These are phyloP conservation scores for Magnolia sinica DNA, from an alignment of 164 flowering plant species.

Conservation along the genomic window DNA sequence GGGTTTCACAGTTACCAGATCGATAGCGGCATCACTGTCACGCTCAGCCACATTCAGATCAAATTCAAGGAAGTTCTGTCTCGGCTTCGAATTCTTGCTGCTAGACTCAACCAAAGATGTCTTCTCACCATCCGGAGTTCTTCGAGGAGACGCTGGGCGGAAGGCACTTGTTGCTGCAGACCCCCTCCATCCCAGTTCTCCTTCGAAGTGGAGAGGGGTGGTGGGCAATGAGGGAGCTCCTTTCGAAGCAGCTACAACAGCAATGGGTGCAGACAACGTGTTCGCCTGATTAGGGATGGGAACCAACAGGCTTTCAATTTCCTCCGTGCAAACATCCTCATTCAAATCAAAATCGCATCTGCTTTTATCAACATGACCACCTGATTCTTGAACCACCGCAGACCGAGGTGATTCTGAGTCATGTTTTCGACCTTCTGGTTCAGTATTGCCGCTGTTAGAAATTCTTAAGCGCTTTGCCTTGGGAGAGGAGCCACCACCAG, in stretches of 20 bases:
- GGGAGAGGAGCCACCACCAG: conserved; percentile 30
- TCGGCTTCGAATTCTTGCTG: conserved; percentile 20
- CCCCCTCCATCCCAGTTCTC: conserved; percentile 75
- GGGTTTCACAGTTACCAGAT: conserved; percentile 25
- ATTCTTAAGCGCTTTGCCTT: conserved; percentile 21
- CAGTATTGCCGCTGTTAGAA: conserved; percentile 22
- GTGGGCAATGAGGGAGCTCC: conserved; percentile 49
- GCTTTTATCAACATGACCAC: conserved; percentile 29
- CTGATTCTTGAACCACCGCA: conserved; percentile 46
- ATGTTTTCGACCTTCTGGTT: conserved; percentile 24
- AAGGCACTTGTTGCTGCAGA: conserved; percentile 80
- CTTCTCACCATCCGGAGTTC: conserved; percentile 34
- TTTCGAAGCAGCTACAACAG: conserved; percentile 65
- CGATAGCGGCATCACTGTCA: conserved; percentile 31
- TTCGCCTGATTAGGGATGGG: conserved; percentile 18
- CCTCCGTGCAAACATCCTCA: conserved; percentile 56
- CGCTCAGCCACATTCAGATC: conserved; percentile 77
- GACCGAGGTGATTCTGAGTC: conserved; percentile 45
- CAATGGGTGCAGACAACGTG: conserved; percentile 35
- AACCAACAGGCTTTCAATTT: conserved; percentile 23
- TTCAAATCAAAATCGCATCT: conserved; percentile 58
- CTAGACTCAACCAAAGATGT: conserved; percentile 14
- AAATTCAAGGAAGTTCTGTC: conserved; percentile 40
- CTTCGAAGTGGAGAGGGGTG: conserved; percentile 62
- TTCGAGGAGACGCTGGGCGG: conserved; percentile 73